Evolutionary conservation across 2,329 filamentous ascomycete genomes (phyloP).

Genomic region (Boeremia lycopersici): DNA sequence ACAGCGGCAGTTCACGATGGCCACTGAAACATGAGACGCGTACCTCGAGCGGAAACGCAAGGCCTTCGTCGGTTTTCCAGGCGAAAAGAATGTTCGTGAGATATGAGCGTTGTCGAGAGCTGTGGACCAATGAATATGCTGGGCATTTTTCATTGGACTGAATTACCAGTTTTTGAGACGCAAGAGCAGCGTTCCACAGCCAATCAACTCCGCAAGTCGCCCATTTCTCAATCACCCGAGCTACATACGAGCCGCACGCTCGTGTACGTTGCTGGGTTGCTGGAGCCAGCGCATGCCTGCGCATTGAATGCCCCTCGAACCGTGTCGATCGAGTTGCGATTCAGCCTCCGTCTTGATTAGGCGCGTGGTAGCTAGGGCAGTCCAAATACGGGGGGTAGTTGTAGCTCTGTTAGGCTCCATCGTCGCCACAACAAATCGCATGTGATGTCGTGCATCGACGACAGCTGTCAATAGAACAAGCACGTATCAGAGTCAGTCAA

Average conservation of each 20-base stretch:
- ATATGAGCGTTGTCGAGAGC: not conserved
- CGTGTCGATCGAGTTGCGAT: not conserved
- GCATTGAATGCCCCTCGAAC: not conserved
- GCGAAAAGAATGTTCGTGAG: not conserved
- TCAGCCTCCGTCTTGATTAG: not conserved
- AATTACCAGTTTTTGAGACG: not conserved
- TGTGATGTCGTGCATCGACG: not conserved
- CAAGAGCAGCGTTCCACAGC: not conserved
- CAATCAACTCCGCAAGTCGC: not conserved
- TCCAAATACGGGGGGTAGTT: not conserved
- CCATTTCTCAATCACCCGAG: constrained; percentile 2
- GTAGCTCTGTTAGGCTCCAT: not conserved
- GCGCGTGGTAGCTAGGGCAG: not conserved
- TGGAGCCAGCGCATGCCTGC: constrained; percentile 11
- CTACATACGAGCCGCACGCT: not conserved
- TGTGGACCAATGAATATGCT: not conserved
- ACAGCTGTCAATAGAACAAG: not conserved
- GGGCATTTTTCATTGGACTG: constrained; percentile 4
- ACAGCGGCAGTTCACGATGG: constrained; percentile 1
- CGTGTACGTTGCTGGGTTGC: not conserved
- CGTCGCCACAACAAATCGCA: not conserved
- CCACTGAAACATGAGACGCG: constrained; percentile 14
- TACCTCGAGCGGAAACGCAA: constrained; percentile 3
- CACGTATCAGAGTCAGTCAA: not conserved
- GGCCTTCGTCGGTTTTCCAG: not conserved